Conservation (phyloP, 1,139 yeast species). For the Geotrichum australiense region DNA sequence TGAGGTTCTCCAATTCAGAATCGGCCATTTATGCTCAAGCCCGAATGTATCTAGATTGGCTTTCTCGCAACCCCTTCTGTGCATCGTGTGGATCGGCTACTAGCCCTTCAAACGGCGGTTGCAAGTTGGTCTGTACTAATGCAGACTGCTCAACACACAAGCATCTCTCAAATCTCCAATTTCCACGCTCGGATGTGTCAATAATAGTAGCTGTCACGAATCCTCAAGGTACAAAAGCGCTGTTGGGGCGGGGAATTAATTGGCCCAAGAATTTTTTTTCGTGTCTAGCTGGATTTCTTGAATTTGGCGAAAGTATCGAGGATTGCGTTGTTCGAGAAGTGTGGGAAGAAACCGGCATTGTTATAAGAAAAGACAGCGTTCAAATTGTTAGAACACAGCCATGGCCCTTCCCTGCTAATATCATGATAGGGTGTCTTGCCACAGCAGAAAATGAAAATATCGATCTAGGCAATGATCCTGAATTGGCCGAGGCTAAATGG, state of each 20-base stretch:
- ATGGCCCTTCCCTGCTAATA: constrained; percentile 92
- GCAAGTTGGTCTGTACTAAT: constrained; percentile 60
- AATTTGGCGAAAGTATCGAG: constrained; percentile 89
- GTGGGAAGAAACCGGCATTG: constrained; percentile 92
- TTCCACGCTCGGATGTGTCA: constrained; percentile 89
- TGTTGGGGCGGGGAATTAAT: constrained; percentile 65
- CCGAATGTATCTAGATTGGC: constrained; percentile 82
- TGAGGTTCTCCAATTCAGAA: constrained; percentile 29
- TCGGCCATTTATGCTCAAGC: constrained; percentile 74
- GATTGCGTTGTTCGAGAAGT: constrained; percentile 82
- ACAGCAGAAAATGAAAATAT: constrained; percentile 54
- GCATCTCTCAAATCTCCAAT: constrained; percentile 48
- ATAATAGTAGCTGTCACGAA: constrained; percentile 75
- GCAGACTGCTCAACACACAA: constrained; percentile 37
- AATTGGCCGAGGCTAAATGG: constrained; percentile 81
- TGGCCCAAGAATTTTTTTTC: constrained; percentile 51
- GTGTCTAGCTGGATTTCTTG: constrained; percentile 94
- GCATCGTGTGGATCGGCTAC: constrained; percentile 79
- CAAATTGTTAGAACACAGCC: constrained; percentile 70
- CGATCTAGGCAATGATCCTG: constrained; percentile 74
- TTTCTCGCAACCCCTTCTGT: constrained; percentile 65
- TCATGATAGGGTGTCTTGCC: constrained; percentile 91
- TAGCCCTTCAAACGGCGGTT: constrained; percentile 73
- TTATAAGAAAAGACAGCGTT: constrained; percentile 78
- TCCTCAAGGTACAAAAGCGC: constrained; percentile 50